phyloP scores from a whole-genome alignment of 2,329 filamentous ascomycete species.

The Rhynchosporium graminicola region DNA sequence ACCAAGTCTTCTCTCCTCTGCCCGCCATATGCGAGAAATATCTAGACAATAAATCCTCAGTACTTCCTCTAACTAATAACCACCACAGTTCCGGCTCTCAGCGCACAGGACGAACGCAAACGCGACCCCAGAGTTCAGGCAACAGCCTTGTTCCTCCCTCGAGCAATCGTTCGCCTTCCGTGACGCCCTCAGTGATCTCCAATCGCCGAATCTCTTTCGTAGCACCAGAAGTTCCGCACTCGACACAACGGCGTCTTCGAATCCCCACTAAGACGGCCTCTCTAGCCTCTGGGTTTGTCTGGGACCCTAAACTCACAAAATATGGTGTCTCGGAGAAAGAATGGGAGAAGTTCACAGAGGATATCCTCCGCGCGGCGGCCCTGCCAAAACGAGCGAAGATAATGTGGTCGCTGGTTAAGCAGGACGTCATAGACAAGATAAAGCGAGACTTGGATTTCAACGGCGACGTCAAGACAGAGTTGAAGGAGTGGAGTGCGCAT shows the following conservation, averaged over 20 bases:
- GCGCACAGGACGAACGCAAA: slow-evolving; percentile 7
- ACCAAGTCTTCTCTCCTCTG: slow-evolving; percentile 8
- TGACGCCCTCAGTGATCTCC: slow-evolving; percentile 26
- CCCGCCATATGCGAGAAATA: slow-evolving; percentile 5
- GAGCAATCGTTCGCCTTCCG: slow-evolving; percentile 18
- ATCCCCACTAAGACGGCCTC: slow-evolving; percentile 29
- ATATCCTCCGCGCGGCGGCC: slow-evolving; percentile 28
- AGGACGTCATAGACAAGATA: slow-evolving; percentile 29
- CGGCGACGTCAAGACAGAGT: slow-evolving; percentile 22
- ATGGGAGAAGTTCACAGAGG: slow-evolving; percentile 33
- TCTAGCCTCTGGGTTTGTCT: slow-evolving; percentile 32
- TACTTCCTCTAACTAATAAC: slow-evolving; percentile 6
- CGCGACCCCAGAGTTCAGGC: slow-evolving; percentile 12
- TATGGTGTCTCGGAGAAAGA: slow-evolving; percentile 31
- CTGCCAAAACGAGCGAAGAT: slow-evolving; percentile 24
- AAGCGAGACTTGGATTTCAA: slow-evolving; percentile 33
- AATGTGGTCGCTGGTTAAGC: slow-evolving; percentile 28
- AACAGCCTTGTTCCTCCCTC: slow-evolving; percentile 14
- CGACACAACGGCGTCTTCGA: slow-evolving; percentile 28
- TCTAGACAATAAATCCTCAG: neutral
- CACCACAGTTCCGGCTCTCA: slow-evolving; percentile 10
- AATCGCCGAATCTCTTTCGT: slow-evolving; percentile 35
- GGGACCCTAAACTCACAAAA: slow-evolving; percentile 32
- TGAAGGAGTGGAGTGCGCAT: slow-evolving; percentile 31
- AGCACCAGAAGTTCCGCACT: slow-evolving; percentile 25